Evolutionary conservation across 805 yeast species (phyloP).

Genomic region (Torulaspora quercuum): DNA sequence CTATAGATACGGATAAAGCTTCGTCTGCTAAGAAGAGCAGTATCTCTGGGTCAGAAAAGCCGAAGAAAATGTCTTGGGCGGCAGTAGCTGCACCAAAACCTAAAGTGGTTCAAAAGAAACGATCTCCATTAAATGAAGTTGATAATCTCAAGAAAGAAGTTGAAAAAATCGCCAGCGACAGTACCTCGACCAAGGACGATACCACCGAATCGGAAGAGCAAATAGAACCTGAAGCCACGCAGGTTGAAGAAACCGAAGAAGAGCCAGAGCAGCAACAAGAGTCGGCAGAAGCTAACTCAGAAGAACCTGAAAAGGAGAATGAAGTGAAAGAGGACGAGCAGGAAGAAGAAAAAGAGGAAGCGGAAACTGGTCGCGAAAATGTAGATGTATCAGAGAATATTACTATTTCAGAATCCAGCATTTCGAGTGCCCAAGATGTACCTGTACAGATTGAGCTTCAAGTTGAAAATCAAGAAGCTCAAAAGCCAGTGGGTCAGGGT

Average conservation of each 20-base stretch:
- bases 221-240: conserved; percentile 10
- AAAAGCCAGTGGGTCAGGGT: conserved; percentile 11
- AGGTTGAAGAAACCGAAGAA: background rate
- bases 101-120: conserved; percentile 34
- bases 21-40: conserved; percentile 10
- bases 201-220: conserved; percentile 7
- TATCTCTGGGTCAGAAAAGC: conserved; percentile 22
- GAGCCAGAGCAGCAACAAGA: conserved; percentile 7
- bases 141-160: conserved; percentile 38
- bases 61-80: conserved; percentile 58
- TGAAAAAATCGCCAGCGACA: conserved; percentile 27
- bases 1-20: conserved; percentile 9
- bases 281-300: conserved; percentile 8
- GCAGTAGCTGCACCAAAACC: conserved; percentile 60
- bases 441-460: conserved; percentile 20
- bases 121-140: conserved; percentile 31
- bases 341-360: conserved; percentile 8
- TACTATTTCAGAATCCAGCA: conserved; percentile 13
- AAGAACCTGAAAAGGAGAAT: conserved; percentile 12
- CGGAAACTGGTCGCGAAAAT: conserved; percentile 12
- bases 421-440: conserved; percentile 16
- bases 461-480: conserved; percentile 12
- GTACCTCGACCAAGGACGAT: conserved; percentile 6
- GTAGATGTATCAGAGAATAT: conserved; percentile 16
- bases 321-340: conserved; percentile 10